Percentiles rank a stretch among this genome's conserved stretches.
Evolutionary conservation across 2,329 filamentous ascomycete species (phyloP).

Genomic region (Paecilomyces niveus): DNA sequence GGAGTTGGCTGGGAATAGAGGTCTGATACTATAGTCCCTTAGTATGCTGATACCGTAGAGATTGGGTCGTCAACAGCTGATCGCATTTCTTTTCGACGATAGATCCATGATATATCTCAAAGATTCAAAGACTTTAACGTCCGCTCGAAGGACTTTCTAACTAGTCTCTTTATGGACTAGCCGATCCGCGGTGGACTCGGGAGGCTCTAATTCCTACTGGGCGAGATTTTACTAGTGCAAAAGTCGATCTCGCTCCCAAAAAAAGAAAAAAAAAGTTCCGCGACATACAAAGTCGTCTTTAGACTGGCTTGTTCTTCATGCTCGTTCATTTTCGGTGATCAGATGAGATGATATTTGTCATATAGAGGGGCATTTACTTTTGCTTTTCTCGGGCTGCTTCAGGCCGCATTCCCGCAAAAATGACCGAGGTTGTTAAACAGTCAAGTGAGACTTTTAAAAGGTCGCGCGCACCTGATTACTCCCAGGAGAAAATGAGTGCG

Average conservation of each 20-base stretch:
- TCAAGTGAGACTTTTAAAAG: not conserved
- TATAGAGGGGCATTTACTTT: not conserved
- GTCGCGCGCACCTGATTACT: not conserved
- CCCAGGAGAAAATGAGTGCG: not conserved
- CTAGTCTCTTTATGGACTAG: not conserved
- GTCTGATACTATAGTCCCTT: not conserved
- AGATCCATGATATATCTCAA: not conserved
- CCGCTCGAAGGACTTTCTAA: not conserved
- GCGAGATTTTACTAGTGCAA: not conserved
- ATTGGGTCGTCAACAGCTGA: too few relatives aligned
- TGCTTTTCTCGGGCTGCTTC: not conserved
- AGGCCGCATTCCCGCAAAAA: not conserved
- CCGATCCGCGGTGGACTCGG: not conserved
- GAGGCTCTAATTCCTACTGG: not conserved
- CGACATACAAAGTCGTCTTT: not conserved
- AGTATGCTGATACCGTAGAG: not conserved
- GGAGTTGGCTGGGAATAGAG: not conserved
- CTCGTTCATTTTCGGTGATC: not conserved
- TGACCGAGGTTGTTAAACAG: not conserved
- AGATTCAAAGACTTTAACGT: not conserved
- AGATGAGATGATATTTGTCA: not conserved
- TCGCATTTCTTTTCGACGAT: too few relatives aligned
- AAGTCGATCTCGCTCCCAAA: not conserved
- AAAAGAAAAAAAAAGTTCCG: not conserved
- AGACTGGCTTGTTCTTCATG: not conserved